Conservation (phyloP, 805 yeast species). For the Wickerhamiella spandovensis region DNA sequence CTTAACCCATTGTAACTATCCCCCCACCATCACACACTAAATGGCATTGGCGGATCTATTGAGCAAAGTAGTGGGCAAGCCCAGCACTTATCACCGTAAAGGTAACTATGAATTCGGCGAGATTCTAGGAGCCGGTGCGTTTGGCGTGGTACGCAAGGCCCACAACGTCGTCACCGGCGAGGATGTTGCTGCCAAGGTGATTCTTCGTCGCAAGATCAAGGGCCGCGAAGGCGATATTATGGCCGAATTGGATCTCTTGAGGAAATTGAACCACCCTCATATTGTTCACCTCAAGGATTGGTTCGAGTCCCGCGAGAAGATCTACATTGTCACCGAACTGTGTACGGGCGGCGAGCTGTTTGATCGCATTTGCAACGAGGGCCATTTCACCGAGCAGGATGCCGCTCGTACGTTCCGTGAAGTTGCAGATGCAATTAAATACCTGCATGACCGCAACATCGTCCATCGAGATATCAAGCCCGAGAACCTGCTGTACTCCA, state of each 20-base stretch:
- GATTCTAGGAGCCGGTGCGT: slow-evolving; percentile 89
- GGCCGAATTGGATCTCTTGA: slow-evolving; percentile 63
- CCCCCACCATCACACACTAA: background rate
- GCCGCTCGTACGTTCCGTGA: slow-evolving; percentile 68
- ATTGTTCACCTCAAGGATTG: slow-evolving; percentile 85
- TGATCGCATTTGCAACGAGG: slow-evolving; percentile 68
- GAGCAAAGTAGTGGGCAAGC: slow-evolving; percentile 58
- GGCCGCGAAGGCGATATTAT: slow-evolving; percentile 65
- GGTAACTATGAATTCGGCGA: slow-evolving; percentile 60
- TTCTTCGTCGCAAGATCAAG: slow-evolving; percentile 69
- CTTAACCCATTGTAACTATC: background rate
- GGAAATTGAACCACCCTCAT: slow-evolving; percentile 62
- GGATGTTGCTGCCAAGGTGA: slow-evolving; percentile 81
- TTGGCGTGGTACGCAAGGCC: slow-evolving; percentile 84
- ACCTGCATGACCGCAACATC: slow-evolving; percentile 61
- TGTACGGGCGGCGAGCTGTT: slow-evolving; percentile 95
- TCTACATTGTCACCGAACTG: slow-evolving; percentile 83
- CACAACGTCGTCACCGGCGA: slow-evolving; percentile 37
- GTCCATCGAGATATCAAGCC: slow-evolving; percentile 94
- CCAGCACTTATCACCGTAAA: slow-evolving; percentile 53
- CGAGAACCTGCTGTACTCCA: slow-evolving; percentile 70
- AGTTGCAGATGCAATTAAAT: slow-evolving; percentile 62
- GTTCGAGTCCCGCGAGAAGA: slow-evolving; percentile 87
- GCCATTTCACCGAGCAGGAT: slow-evolving; percentile 78
- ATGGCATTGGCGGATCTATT: slow-evolving; percentile 18